A percentile compares a stretch with the other conserved stretches of the same genome.
phyloP scores from a whole-genome alignment of 306 rosid species.

The Glycine soja region DNA sequence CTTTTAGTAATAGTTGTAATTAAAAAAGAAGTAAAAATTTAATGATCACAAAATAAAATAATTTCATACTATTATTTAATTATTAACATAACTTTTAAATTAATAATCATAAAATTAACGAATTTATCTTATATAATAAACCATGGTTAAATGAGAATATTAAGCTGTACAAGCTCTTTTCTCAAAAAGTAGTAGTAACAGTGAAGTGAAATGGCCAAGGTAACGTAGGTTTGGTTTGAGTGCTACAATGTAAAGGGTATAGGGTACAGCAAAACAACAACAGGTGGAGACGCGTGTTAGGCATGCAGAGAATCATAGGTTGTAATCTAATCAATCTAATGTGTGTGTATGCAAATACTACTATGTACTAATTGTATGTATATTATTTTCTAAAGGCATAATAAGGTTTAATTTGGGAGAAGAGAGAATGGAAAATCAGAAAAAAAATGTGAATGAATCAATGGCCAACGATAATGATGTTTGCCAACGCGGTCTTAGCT shows the following conservation, averaged over 20 bases:
- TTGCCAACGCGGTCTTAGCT: conserved; percentile 29
- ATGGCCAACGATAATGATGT: conserved; percentile 20
- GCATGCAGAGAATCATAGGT: conserved; percentile 56
- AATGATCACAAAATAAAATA: too few relatives aligned
- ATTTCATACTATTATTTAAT: too few relatives aligned
- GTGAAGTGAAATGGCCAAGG: not conserved
- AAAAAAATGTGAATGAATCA: conserved; percentile 30
- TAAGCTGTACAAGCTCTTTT: too few relatives aligned
- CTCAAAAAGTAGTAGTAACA: too few relatives aligned
- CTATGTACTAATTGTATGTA: too few relatives aligned
- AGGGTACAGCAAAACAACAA: conserved; percentile 18
- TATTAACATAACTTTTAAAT: too few relatives aligned
- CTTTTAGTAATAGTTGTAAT: too few relatives aligned
- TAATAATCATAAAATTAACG: too few relatives aligned
- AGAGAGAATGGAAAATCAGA: not conserved
- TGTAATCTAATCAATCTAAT: conserved; percentile 18
- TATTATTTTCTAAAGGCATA: not conserved
- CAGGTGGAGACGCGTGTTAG: conserved; percentile 48
- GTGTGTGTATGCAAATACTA: not conserved
- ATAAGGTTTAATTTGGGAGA: not conserved
- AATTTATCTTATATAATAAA: too few relatives aligned
- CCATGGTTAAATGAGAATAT: too few relatives aligned
- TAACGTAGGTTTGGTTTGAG: conserved; percentile 33
- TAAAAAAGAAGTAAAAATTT: too few relatives aligned
- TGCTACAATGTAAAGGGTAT: not conserved